These are phyloP conservation scores for Dimocarpus longan DNA, from an alignment of 345 rosid species.

Conservation along the genomic window DNA sequence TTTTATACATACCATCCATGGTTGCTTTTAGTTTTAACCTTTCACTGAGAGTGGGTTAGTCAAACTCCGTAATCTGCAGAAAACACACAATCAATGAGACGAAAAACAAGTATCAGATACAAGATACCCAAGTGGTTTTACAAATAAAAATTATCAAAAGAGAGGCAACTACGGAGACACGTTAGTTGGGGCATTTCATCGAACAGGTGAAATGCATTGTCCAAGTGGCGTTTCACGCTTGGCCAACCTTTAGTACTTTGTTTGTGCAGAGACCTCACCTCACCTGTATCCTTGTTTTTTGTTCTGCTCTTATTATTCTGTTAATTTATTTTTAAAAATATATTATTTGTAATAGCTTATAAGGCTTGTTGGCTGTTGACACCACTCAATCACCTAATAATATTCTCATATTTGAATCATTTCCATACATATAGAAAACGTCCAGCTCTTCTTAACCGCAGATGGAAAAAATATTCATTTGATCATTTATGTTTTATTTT, in stretches of 20 bases:
- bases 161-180: neutral
- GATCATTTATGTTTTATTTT: too few species aligned
- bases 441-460: too few species aligned
- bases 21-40: slow-evolving; percentile 20
- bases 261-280: too few species aligned
- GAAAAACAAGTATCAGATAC: neutral
- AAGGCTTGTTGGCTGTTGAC: too few species aligned
- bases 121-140: neutral
- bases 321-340: too few species aligned
- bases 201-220: slow-evolving; percentile 16
- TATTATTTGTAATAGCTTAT: too few species aligned
- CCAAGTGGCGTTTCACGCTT: neutral
- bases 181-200: slow-evolving; percentile 25
- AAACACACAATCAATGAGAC: neutral
- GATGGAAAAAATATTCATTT: too few species aligned
- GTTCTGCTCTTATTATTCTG: too few species aligned
- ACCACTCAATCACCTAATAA: too few species aligned
- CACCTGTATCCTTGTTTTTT: too few species aligned
- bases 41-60: neutral
- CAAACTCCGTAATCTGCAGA: slow-evolving; percentile 18
- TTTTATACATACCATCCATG: slow-evolving; percentile 48
- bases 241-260: neutral
- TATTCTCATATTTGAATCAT: too few species aligned
- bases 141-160: neutral
- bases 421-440: too few species aligned